Percentiles rank a stretch among this genome's conserved stretches.
These are phyloP conservation scores for Globisporangium alternatum DNA, from an alignment of 352 stramenopile species.

Conservation along the genomic window DNA sequence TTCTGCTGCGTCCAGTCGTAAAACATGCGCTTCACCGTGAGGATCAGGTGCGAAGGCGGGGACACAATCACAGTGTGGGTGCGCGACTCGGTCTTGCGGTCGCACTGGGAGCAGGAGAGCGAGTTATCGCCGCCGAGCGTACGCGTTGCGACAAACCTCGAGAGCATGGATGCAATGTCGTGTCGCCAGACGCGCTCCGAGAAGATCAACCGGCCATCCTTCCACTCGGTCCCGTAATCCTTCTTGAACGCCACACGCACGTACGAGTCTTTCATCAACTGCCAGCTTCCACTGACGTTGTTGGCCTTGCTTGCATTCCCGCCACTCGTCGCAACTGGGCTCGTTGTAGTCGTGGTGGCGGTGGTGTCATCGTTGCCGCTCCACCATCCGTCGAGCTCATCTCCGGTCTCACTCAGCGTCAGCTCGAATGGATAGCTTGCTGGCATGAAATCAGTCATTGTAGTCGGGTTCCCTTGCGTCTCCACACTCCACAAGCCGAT, in stretches of 20 bases:
- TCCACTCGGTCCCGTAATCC: slow-evolving; percentile 87
- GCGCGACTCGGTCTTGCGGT: slow-evolving; percentile 76
- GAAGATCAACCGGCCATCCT: slow-evolving; percentile 67
- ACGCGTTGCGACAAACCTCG: slow-evolving; percentile 71
- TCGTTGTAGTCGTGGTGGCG: slow-evolving; percentile 7
- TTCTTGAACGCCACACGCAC: slow-evolving; percentile 89
- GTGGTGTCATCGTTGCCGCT: slow-evolving; percentile 44
- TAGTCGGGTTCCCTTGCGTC: slow-evolving; percentile 32
- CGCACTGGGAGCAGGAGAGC: slow-evolving; percentile 65
- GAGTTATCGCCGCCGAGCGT: slow-evolving; percentile 81
- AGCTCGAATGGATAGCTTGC: slow-evolving; percentile 71
- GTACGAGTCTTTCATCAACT: slow-evolving; percentile 81
- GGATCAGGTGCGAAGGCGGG: slow-evolving; percentile 80
- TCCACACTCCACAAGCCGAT: slow-evolving; percentile 67
- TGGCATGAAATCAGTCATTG: slow-evolving; percentile 61
- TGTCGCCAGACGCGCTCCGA: slow-evolving; percentile 85
- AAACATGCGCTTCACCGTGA: slow-evolving; percentile 89
- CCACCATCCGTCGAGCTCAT: slow-evolving; percentile 78
- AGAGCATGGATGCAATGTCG: slow-evolving; percentile 80
- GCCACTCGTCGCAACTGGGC: not conserved
- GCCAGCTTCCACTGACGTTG: slow-evolving; percentile 43
- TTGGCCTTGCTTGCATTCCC: not conserved
- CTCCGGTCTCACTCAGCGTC: slow-evolving; percentile 42
- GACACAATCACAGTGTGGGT: slow-evolving; percentile 79
- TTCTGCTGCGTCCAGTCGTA: slow-evolving; percentile 89